A percentile compares a stretch with the other conserved stretches of the same genome.
Conservation (phyloP, 1,139 yeast species). For the Yamadazyma oceani region DNA sequence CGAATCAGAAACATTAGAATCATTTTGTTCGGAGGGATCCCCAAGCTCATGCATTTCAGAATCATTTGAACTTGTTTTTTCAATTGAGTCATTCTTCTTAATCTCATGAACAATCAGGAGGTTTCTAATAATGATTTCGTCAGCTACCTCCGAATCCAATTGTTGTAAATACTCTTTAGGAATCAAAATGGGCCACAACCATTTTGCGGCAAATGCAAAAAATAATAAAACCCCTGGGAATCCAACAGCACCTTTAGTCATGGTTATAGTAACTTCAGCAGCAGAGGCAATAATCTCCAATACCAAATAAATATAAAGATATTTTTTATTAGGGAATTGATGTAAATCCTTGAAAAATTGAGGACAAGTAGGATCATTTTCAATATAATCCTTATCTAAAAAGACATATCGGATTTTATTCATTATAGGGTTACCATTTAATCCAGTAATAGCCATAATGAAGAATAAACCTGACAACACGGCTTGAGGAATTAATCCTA, state of each 20-base stretch:
- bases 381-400: slow-evolving; percentile 53
- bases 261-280: slow-evolving; percentile 82
- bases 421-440: slow-evolving; percentile 66
- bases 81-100: slow-evolving; percentile 8
- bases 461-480: slow-evolving; percentile 89
- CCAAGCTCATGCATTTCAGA: slow-evolving; percentile 2
- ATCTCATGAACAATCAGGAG: slow-evolving; percentile 12
- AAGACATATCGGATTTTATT: slow-evolving; percentile 62
- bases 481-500: slow-evolving; percentile 91
- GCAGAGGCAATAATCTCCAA: slow-evolving; percentile 69
- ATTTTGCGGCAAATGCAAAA: slow-evolving; percentile 59
- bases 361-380: slow-evolving; percentile 37
- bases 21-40: no score
- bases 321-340: slow-evolving; percentile 39
- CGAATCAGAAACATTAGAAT: no score
- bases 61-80: slow-evolving; percentile 3
- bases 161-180: slow-evolving; percentile 57
- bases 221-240: slow-evolving; percentile 78
- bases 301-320: slow-evolving; percentile 54
- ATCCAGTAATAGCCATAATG: slow-evolving; percentile 86
- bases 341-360: slow-evolving; percentile 35
- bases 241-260: slow-evolving; percentile 90
- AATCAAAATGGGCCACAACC: slow-evolving; percentile 69
- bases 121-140: slow-evolving; percentile 22
- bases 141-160: slow-evolving; percentile 77